Percentiles rank a stretch among this genome's conserved stretches.
Evolutionary conservation across 2,329 filamentous ascomycete species (phyloP).

Genomic region (Dendrostoma leiphaemia): DNA sequence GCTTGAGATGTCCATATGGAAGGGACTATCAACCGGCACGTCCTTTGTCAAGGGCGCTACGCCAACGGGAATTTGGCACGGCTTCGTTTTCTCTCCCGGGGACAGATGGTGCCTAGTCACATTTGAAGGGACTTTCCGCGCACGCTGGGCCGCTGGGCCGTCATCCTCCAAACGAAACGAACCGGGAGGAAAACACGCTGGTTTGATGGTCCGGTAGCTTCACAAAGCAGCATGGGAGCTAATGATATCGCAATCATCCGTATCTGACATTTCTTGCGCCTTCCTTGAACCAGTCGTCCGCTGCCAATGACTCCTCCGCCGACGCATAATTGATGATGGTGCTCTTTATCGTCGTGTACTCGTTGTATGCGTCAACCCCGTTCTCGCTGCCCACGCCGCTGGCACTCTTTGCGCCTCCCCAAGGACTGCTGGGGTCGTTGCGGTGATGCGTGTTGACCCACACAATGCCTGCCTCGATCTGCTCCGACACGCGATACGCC

Average conservation of each 20-base stretch:
- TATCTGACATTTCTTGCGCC: slow-evolving; percentile 56
- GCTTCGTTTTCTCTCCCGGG: too few relatives aligned
- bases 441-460: slow-evolving; percentile 65
- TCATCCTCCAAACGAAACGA: too few relatives aligned
- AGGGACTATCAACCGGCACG: too few relatives aligned
- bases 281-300: slow-evolving; percentile 69
- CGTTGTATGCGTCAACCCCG: slow-evolving; percentile 61
- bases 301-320: slow-evolving; percentile 45
- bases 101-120: too few relatives aligned
- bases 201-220: too few relatives aligned
- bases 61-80: too few relatives aligned
- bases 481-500: slow-evolving; percentile 70
- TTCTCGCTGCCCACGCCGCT: slow-evolving; percentile 74
- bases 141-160: too few relatives aligned
- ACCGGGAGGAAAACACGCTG: too few relatives aligned
- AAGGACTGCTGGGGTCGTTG: slow-evolving; percentile 69
- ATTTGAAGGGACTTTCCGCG: too few relatives aligned
- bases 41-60: too few relatives aligned
- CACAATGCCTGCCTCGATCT: slow-evolving; percentile 63
- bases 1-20: not conserved
- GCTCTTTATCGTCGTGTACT: slow-evolving; percentile 62
- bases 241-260: slow-evolving; percentile 38
- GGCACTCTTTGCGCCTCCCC: slow-evolving; percentile 62
- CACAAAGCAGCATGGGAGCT: not conserved
- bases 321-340: slow-evolving; percentile 68